Percentiles rank a stretch among this genome's conserved stretches.
These are phyloP conservation scores for Exophiala dermatitidis DNA, from an alignment of 2,329 filamentous ascomycete genomes.

Conservation along the genomic window DNA sequence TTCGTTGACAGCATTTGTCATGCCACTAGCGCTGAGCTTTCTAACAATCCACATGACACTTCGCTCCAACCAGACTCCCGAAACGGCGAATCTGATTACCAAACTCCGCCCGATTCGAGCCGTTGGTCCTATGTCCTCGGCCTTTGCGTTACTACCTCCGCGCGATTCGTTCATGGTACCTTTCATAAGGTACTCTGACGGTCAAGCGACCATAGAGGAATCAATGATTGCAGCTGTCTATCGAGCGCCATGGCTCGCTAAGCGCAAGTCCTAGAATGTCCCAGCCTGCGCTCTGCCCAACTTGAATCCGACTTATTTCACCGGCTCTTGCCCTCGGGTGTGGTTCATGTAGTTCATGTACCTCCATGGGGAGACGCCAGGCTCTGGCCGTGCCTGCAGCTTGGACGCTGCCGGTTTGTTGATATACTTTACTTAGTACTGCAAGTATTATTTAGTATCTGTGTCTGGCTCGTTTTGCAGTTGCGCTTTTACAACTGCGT, in stretches of 20 bases:
- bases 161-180: slow-evolving; percentile 3
- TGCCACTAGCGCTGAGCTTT: neutral
- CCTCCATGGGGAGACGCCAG: neutral
- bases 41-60: neutral
- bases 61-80: neutral
- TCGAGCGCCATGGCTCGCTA: too few species aligned
- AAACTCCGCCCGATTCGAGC: neutral
- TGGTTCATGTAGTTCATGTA: neutral
- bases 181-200: neutral
- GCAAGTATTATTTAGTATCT: too few species aligned
- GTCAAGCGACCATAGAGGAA: neutral
- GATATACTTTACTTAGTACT: too few species aligned
- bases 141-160: neutral
- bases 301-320: too few species aligned
- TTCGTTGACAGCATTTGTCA: too few species aligned
- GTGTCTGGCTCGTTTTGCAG: too few species aligned
- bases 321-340: too few species aligned
- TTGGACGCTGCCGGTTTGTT: neutral
- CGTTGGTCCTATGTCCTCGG: neutral
- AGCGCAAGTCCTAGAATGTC: too few species aligned
- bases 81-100: neutral
- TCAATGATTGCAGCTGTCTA: too few species aligned
- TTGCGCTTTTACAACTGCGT: too few species aligned
- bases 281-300: too few species aligned
- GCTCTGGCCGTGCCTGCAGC: neutral